Evolutionary conservation across 768 basidiomycete species (phyloP), one percentile per base, ranked within the genome.

Genomic region (Xerocomellus amylosporus): DNA sequence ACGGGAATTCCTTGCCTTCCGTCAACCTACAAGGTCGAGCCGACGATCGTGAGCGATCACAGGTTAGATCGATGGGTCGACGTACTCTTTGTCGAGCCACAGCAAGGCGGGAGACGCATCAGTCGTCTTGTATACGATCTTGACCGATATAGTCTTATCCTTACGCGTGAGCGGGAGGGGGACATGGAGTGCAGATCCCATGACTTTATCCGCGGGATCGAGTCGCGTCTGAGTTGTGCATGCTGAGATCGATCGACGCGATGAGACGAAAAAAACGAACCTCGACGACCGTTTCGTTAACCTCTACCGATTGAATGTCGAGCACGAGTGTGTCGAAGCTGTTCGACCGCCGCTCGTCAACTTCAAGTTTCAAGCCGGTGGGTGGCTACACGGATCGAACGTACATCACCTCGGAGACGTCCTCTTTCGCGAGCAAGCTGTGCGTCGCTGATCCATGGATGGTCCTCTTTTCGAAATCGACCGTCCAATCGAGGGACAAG

Each of bases 41-140:
- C 17, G 14, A 49, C 28, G 22, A 45, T 20, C 37, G 3, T 47
- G 31, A 37, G 28, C 2, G 14, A 53, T 42, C 33, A 36, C 3
- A 30, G 7, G 4, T 13, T 0, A 9, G n/a, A 26, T 22, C 8
- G 28, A 45, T 2, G n/a, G 22, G 37, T 46, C n/a, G 15, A 40
- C 54, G 26, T 67, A 90, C 85, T 87, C 84, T 66, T 91, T 87
- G 20, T 82, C 85, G 10, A 96, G 78, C 93, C 93, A 98, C 54
- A 94, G 90, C 14, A 98, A 72, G 0, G 94, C 92, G 1, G 85
- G 86, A 65, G 84, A 85, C 9, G 79, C 75, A 53, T 82, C 72
- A 4, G 90, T 93, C 2, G 94, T 96, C 49, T 76, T 71, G 69
- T 96, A 96, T 28, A 71, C 75, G 51, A 91, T 79, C 37, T 77